These are phyloP conservation scores for Wallacemonas rigidus DNA, from an alignment of 208 protist genomes.

Conservation along the genomic window DNA sequence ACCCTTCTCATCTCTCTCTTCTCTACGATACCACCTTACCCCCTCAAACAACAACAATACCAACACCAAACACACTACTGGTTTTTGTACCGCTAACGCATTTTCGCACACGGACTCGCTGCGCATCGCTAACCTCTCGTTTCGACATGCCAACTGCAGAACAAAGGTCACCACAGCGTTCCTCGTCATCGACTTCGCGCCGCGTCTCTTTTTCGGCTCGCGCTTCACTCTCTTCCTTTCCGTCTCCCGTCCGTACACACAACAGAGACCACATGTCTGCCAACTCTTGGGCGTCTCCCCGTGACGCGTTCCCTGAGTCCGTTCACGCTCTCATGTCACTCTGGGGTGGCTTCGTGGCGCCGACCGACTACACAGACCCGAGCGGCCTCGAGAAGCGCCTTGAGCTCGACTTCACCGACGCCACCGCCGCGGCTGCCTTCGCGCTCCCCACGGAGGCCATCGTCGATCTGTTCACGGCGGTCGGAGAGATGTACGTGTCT, in stretches of 20 bases:
- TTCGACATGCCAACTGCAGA: neutral
- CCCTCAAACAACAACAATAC: too few relatives aligned
- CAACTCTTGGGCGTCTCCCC: constrained; percentile 49
- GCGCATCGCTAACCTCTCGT: too few relatives aligned
- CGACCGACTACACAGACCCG: constrained; percentile 45
- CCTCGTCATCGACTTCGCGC: constrained; percentile 4
- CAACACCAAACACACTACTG: too few relatives aligned
- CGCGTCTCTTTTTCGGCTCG: constrained; percentile 23
- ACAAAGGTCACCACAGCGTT: constrained; percentile 23
- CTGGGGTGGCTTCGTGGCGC: constrained; percentile 77
- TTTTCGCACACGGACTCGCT: too few relatives aligned
- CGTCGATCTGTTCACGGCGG: constrained; percentile 40
- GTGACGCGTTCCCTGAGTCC: constrained; percentile 67
- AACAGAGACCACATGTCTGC: constrained; percentile 14
- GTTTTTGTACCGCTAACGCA: too few relatives aligned
- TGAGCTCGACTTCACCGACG: constrained; percentile 70
- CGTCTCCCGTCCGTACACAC: neutral
- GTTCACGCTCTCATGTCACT: constrained; percentile 86
- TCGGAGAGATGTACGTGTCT: constrained; percentile 41
- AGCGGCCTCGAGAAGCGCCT: constrained; percentile 84
- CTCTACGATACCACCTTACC: too few relatives aligned
- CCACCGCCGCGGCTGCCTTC: constrained; percentile 17
- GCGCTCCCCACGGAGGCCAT: constrained; percentile 34
- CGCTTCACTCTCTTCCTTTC: constrained; percentile 11
- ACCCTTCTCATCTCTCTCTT: too few relatives aligned